Evolutionary conservation across 2,329 filamentous ascomycete genomes (phyloP).

Genomic region (Fusarium stilboides): DNA sequence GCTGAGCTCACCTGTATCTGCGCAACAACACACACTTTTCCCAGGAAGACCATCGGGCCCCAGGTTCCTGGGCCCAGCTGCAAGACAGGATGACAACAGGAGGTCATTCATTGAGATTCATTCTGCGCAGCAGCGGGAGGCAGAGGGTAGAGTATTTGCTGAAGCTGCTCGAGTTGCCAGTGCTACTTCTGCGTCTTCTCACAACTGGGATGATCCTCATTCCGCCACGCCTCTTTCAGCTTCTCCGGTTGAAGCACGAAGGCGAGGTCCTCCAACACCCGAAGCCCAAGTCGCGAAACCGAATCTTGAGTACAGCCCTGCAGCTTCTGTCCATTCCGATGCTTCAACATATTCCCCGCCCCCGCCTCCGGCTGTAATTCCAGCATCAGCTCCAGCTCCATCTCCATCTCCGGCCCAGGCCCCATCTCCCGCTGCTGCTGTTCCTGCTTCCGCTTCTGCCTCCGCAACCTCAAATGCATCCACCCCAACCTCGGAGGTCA

Average conservation of each 20-base stretch:
- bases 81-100: conserved; percentile 66
- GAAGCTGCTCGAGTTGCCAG: conserved; percentile 60
- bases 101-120: conserved; percentile 72
- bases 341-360: conserved; percentile 51
- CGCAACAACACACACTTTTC: conserved; percentile 48
- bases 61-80: conserved; percentile 60
- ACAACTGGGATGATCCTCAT: conserved; percentile 54
- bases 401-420: conserved; percentile 11
- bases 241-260: conserved; percentile 48
- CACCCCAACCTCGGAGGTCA: conserved; percentile 33
- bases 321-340: conserved; percentile 57
- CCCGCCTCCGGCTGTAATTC: conserved; percentile 27
- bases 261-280: conserved; percentile 48
- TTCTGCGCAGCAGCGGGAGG: conserved; percentile 72
- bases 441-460: not conserved
- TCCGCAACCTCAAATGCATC: conserved; percentile 6
- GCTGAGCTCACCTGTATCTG: conserved; percentile 37
- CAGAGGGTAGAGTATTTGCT: conserved; percentile 72
- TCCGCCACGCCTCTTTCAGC: conserved; percentile 44
- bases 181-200: conserved; percentile 53
- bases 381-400: conserved; percentile 13
- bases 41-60: conserved; percentile 56
- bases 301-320: conserved; percentile 60
- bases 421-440: conserved; percentile 13
- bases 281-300: conserved; percentile 47